Percentiles rank a stretch among this genome's conserved stretches.
Evolutionary conservation across 129 eudicot species (phyloP).

Genomic region (Escallonia herrerae): DNA sequence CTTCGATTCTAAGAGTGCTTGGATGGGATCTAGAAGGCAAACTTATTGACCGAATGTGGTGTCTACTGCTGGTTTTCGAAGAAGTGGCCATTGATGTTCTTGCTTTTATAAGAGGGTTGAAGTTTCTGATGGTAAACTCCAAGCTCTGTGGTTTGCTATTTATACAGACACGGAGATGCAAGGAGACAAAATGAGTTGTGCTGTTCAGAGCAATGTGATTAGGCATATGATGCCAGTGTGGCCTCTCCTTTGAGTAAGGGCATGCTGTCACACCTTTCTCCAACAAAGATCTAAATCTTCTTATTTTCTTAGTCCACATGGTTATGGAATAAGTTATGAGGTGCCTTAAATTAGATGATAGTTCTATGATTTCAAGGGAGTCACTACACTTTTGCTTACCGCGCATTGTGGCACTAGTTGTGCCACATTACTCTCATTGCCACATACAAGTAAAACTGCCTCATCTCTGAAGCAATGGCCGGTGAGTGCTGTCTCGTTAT

Average conservation of each 20-base stretch:
- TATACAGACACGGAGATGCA: background rate
- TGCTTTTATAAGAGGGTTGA: background rate
- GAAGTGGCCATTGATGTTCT: slow-evolving; percentile 10
- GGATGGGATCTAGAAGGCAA: slow-evolving; percentile 31
- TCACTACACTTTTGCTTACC: too few species aligned
- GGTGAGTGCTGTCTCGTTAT: background rate
- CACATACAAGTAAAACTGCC: background rate
- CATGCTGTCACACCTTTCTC: background rate
- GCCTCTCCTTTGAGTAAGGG: background rate
- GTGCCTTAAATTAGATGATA: too few species aligned
- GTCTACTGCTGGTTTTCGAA: slow-evolving; percentile 5
- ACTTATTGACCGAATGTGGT: slow-evolving; percentile 19
- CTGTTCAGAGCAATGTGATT: background rate
- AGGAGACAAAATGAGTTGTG: background rate
- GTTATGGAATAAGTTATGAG: background rate
- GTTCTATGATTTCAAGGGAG: too few species aligned
- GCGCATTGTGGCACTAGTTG: background rate
- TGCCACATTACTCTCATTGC: background rate
- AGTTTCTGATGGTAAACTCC: background rate
- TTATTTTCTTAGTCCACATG: background rate
- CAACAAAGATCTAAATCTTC: background rate
- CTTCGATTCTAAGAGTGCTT: slow-evolving; percentile 15
- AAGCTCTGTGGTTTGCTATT: background rate
- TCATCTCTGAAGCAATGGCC: background rate
- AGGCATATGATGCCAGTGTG: too few species aligned